Percentiles rank a stretch among this genome's conserved stretches.
Conservation (phyloP, 2,329 filamentous ascomycete genomes). For the Fusarium sp. region DNA sequence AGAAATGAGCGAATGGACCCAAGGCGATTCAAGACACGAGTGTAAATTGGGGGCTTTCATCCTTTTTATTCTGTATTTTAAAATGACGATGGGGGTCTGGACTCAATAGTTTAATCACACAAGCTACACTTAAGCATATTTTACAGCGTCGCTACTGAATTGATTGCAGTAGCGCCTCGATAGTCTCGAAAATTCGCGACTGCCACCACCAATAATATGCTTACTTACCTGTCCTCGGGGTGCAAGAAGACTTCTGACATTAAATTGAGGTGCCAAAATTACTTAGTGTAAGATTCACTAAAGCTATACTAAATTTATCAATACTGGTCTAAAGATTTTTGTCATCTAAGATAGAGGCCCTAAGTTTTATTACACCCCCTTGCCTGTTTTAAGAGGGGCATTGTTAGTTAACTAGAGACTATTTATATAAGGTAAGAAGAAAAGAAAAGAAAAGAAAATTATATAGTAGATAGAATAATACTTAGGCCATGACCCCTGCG, state of each 20-base stretch:
- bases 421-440: too few relatives aligned
- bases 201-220: too few relatives aligned
- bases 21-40: background rate
- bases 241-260: too few relatives aligned
- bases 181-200: background rate
- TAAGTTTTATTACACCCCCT: too few relatives aligned
- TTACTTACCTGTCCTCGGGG: background rate
- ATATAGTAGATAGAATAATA: background rate
- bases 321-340: too few relatives aligned
- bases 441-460: background rate
- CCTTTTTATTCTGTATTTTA: background rate
- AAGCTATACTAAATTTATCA: too few relatives aligned
- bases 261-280: too few relatives aligned
- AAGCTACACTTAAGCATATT: background rate
- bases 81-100: background rate
- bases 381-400: background rate
- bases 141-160: background rate
- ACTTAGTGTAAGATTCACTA: too few relatives aligned
- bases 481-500: background rate
- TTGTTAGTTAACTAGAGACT: rapidly evolving
- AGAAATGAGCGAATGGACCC: background rate
- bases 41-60: too few relatives aligned
- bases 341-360: too few relatives aligned
- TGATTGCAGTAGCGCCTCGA: background rate
- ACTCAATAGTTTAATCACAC: background rate